Percentiles rank a stretch among this genome's conserved stretches.
Conservation (phyloP, 305 asterid genomes). For the Salvia sclarea region DNA sequence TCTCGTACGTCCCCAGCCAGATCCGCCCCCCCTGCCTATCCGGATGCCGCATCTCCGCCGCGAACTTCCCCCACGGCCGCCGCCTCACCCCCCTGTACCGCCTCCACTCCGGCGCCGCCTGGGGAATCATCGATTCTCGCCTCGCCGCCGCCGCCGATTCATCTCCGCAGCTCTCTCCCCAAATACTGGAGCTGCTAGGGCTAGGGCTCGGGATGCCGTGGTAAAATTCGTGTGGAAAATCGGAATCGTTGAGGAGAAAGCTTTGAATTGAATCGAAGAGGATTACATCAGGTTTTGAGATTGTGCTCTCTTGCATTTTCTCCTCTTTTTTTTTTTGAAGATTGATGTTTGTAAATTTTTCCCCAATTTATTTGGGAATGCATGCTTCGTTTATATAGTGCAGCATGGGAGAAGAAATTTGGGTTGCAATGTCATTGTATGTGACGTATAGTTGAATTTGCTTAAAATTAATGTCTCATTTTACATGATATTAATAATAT, state of each 20-base stretch:
- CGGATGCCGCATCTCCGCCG: conserved; percentile 56
- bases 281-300: conserved; percentile 15
- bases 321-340: neutral
- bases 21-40: conserved; percentile 38
- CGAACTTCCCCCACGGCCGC: conserved; percentile 58
- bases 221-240: conserved; percentile 33
- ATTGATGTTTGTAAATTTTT: neutral
- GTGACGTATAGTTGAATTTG: no score
- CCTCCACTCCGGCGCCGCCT: conserved; percentile 2
- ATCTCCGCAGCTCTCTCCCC: conserved; percentile 17
- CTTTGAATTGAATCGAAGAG: conserved; percentile 42
- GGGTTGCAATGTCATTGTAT: no score
- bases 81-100: conserved; percentile 52
- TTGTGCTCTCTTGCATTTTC: conserved; percentile 30
- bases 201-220: conserved; percentile 10
- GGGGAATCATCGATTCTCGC: no score
- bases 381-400: neutral
- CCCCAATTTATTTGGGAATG: neutral
- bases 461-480: no score
- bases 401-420: neutral
- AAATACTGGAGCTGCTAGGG: conserved; percentile 1
- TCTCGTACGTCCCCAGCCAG: conserved; percentile 58
- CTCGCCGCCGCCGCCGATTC: conserved; percentile 8
- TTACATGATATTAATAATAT: no score
- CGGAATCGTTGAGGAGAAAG: conserved; percentile 47